Percentiles rank a stretch among this genome's conserved stretches.
phyloP scores from a whole-genome alignment of 2,329 filamentous ascomycete species.

The Colletotrichum australisinense region DNA sequence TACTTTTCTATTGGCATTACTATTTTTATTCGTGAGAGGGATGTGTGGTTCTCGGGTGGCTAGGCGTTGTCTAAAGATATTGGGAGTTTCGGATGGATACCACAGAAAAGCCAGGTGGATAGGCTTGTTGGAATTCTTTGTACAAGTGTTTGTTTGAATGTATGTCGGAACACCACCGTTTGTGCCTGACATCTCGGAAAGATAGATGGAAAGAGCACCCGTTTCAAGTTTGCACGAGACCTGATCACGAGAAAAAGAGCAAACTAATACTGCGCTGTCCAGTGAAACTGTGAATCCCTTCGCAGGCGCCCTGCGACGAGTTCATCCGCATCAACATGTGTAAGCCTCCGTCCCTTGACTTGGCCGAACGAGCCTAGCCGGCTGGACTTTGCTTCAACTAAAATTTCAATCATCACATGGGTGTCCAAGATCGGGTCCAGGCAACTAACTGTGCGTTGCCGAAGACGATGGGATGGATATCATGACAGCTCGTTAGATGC shows the following conservation, averaged over 20 bases:
- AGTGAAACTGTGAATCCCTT: neutral
- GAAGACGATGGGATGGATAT: neutral
- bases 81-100: conserved; percentile 20
- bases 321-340: neutral
- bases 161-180: neutral
- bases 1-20: neutral
- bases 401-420: neutral
- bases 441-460: neutral
- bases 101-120: neutral
- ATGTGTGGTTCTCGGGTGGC: neutral
- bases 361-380: neutral
- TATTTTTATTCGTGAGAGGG: neutral
- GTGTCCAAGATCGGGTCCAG: neutral
- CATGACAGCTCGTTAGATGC: neutral
- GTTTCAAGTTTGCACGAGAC: neutral
- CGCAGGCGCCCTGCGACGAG: neutral
- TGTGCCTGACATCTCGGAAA: neutral
- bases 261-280: neutral
- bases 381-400: neutral
- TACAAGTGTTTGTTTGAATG: neutral
- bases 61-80: neutral
- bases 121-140: neutral
- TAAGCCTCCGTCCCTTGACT: neutral
- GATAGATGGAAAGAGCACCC: neutral
- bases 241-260: neutral